phyloP scores from a whole-genome alignment of 768 basidiomycete genomes.

The Brasilioporus rufonigricans region DNA sequence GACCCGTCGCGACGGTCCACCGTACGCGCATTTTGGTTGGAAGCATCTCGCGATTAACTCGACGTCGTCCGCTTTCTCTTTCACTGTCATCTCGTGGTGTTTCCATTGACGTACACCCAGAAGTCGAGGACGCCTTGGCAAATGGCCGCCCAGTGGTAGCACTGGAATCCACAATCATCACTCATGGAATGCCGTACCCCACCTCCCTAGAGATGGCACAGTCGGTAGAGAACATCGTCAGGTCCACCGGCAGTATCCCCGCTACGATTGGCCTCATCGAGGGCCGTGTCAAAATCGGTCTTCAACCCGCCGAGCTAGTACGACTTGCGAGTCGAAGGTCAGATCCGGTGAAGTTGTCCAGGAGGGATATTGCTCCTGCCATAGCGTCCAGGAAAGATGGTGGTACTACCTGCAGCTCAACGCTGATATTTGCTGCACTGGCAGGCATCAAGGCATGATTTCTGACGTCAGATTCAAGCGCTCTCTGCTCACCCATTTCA shows the following conservation, averaged over 20 bases:
- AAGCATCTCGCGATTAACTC: constrained; percentile 3
- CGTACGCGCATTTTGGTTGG: neutral
- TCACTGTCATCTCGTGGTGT: constrained; percentile 5
- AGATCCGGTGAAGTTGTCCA: constrained; percentile 64
- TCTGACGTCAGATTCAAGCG: neutral
- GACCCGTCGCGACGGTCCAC: constrained; percentile 14
- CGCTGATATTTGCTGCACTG: constrained; percentile 69
- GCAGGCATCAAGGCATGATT: constrained; percentile 77
- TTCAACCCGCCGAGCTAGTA: constrained; percentile 62
- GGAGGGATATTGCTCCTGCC: constrained; percentile 78
- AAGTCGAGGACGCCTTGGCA: constrained; percentile 78
- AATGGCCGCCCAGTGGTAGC: constrained; percentile 74
- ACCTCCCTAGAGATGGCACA: constrained; percentile 68
- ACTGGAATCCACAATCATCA: constrained; percentile 88
- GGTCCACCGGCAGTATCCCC: constrained; percentile 74
- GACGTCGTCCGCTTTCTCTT: constrained; percentile 4
- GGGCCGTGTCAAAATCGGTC: constrained; percentile 85
- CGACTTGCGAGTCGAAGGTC: constrained; percentile 54
- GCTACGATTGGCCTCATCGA: constrained; percentile 86
- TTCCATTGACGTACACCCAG: constrained; percentile 72
- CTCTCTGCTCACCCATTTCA: constrained; percentile 29
- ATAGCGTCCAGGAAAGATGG: constrained; percentile 68
- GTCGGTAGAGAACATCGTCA: constrained; percentile 71
- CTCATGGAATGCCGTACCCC: constrained; percentile 89
- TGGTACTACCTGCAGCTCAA: constrained; percentile 78